These are phyloP conservation scores for Isatis tinctoria DNA, from an alignment of 345 rosid genomes.

Conservation along the genomic window DNA sequence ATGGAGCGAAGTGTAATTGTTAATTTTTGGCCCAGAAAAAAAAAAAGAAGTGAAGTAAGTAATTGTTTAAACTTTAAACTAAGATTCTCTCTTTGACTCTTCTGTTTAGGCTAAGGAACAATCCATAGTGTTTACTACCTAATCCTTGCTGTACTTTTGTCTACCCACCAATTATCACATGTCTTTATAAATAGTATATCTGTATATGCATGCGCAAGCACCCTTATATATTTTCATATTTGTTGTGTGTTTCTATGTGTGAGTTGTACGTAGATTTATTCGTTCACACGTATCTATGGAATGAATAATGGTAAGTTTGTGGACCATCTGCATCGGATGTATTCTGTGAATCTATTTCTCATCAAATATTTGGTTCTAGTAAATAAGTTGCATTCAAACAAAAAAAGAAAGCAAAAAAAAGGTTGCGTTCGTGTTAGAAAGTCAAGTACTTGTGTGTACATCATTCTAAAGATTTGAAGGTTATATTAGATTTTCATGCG, in stretches of 20 bases:
- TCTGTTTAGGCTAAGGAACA: conserved; percentile 36
- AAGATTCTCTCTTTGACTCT: conserved; percentile 39
- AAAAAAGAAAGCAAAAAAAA: background rate
- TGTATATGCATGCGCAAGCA: conserved; percentile 34
- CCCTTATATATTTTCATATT: conserved; percentile 1
- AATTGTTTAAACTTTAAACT: conserved; percentile 26
- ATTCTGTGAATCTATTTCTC: conserved; percentile 27
- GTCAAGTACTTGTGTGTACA: conserved; percentile 28
- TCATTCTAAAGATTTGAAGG: conserved; percentile 8
- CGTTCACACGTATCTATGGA: conserved; percentile 31
- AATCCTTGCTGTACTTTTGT: conserved; percentile 36
- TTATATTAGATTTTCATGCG: conserved; percentile 5
- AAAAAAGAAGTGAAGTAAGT: background rate
- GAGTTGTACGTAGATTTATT: conserved; percentile 29
- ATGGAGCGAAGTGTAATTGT: conserved; percentile 7
- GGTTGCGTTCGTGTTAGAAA: conserved; percentile 21
- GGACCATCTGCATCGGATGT: conserved; percentile 33
- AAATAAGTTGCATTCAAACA: conserved; percentile 26
- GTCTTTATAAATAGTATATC: conserved; percentile 25
- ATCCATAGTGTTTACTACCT: conserved; percentile 39
- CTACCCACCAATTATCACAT: conserved; percentile 36
- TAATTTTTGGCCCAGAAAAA: background rate
- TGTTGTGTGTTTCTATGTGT: conserved; percentile 21
- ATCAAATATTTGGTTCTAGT: conserved; percentile 24
- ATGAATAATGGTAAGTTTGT: conserved; percentile 24